These are phyloP conservation scores for Syzygium oleosum DNA, from an alignment of 345 rosid species.

Conservation along the genomic window DNA sequence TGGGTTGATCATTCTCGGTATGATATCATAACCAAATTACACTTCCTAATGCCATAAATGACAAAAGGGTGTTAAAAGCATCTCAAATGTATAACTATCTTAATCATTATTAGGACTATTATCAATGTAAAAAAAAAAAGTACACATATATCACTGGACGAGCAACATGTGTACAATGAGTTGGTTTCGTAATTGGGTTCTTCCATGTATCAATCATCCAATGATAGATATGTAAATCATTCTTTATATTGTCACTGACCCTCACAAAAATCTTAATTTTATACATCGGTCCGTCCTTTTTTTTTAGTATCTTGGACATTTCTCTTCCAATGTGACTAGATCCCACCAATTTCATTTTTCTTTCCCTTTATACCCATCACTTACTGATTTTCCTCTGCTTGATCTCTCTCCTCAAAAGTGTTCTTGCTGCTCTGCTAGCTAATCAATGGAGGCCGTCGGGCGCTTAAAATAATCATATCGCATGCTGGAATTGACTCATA, in stretches of 20 bases:
- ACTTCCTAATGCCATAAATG: neutral
- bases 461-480: neutral
- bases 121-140: neutral
- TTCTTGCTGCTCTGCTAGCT: neutral
- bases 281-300: neutral
- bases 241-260: fast-evolving
- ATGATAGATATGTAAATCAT: neutral
- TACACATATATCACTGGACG: neutral
- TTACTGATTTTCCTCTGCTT: neutral
- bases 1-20: neutral
- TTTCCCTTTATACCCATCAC: neutral
- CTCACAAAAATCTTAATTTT: neutral
- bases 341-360: neutral
- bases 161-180: fast-evolving
- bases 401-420: neutral
- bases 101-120: neutral
- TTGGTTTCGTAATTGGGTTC: neutral
- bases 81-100: neutral
- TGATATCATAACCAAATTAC: neutral
- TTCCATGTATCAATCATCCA: neutral
- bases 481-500: neutral
- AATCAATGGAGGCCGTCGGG: neutral
- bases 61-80: neutral
- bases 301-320: neutral
- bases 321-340: neutral